Percentiles rank a stretch among this genome's conserved stretches.
phyloP scores from a whole-genome alignment of 106 monocot genomes.

The Phalaenopsis equestris region DNA sequence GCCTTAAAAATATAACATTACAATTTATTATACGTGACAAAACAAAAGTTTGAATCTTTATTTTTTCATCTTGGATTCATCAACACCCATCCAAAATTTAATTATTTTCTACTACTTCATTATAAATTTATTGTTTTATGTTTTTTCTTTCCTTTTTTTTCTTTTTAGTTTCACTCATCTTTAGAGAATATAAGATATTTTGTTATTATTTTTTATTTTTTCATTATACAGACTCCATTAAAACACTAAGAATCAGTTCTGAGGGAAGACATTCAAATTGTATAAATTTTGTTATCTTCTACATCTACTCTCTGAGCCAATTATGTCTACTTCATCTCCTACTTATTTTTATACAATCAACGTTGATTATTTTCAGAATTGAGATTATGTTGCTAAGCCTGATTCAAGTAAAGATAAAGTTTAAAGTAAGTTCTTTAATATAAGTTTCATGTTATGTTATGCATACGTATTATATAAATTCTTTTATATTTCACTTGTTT shows the following conservation, averaged over 20 bases:
- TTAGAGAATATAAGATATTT: background rate
- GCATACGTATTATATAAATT: background rate
- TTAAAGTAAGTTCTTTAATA: constrained; percentile 53
- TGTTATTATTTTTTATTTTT: background rate
- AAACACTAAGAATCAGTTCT: constrained; percentile 38
- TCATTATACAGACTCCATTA: constrained; percentile 24
- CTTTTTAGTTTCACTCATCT: too few relatives aligned
- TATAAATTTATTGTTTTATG: background rate
- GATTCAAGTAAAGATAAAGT: constrained; percentile 35
- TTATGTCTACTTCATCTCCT: background rate
- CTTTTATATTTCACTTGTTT: background rate
- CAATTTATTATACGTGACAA: constrained; percentile 61
- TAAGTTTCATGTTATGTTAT: constrained; percentile 10
- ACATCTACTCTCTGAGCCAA: too few relatives aligned
- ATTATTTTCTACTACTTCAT: background rate
- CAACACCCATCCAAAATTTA: background rate
- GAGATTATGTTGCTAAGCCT: constrained; percentile 44
- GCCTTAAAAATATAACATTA: constrained; percentile 45
- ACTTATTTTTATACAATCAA: background rate
- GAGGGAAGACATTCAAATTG: constrained; percentile 56
- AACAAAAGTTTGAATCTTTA: constrained; percentile 24
- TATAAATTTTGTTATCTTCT: background rate
- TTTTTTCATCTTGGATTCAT: background rate
- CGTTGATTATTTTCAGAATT: constrained; percentile 26
- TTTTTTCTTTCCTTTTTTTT: background rate